Evolutionary conservation across 2,329 filamentous ascomycete genomes (phyloP).

Genomic region (Ceratocystis papillata): DNA sequence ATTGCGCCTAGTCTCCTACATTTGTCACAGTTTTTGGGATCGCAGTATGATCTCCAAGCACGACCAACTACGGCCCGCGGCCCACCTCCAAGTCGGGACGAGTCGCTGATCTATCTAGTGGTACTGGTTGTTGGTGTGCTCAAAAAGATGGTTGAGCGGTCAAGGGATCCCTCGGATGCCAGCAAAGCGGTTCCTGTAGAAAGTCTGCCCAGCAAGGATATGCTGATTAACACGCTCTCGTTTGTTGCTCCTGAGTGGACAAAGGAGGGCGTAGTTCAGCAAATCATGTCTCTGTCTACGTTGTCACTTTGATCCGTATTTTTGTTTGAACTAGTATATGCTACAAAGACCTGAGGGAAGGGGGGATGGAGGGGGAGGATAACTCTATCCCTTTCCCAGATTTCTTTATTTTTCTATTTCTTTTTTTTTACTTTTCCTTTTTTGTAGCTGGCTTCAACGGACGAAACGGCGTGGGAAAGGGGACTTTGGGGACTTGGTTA

Average conservation of each 20-base stretch:
- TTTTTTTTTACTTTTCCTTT: not conserved
- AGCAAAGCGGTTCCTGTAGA: constrained; percentile 45
- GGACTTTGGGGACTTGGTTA: constrained; percentile 4
- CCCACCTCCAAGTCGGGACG: constrained; percentile 36
- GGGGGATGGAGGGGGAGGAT: not conserved
- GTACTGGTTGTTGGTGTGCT: constrained; percentile 57
- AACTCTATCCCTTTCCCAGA: constrained; percentile 10
- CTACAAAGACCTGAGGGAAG: not conserved
- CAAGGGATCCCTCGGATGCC: constrained; percentile 44
- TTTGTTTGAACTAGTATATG: not conserved
- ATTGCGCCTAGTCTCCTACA: constrained; percentile 71
- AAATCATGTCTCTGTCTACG: constrained; percentile 62
- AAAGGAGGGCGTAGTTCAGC: constrained; percentile 55
- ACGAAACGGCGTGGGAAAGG: not conserved
- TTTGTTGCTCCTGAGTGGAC: constrained; percentile 53
- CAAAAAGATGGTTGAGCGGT: constrained; percentile 58
- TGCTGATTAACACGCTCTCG: constrained; percentile 54
- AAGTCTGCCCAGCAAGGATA: constrained; percentile 56
- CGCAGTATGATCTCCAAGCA: constrained; percentile 45
- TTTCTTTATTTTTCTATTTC: constrained; percentile 10
- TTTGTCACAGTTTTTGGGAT: constrained; percentile 61
- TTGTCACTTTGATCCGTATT: constrained; percentile 30
- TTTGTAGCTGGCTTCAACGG: not conserved
- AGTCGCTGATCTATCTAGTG: constrained; percentile 51
- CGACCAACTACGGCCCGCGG: constrained; percentile 30